Evolutionary conservation across 306 rosid species (phyloP).

Genomic region (Malus sylvestris): DNA sequence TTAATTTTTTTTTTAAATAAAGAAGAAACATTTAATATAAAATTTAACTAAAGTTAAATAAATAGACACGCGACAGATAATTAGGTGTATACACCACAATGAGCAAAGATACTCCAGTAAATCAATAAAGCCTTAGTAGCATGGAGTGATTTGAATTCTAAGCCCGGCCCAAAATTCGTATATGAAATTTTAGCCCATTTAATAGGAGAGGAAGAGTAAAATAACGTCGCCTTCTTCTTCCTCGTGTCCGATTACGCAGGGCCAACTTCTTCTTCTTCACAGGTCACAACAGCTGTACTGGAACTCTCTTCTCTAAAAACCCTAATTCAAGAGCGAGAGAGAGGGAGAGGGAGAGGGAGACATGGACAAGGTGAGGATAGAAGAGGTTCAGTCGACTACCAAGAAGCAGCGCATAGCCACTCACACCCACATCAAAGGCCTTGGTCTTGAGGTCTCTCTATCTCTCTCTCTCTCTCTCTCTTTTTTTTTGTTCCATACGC

Average conservation of each 20-base stretch:
- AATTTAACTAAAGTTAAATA: no score
- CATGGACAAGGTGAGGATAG: slow-evolving; percentile 64
- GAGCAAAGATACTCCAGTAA: no score
- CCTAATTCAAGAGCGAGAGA: neutral
- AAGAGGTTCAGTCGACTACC: slow-evolving; percentile 83
- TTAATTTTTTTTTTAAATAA: no score
- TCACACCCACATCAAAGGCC: slow-evolving; percentile 77
- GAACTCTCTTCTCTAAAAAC: neutral
- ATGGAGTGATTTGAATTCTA: neutral
- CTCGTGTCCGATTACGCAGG: neutral
- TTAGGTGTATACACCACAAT: no score
- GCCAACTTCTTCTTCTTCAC: neutral
- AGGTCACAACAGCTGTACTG: neutral
- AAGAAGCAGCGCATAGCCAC: slow-evolving; percentile 70
- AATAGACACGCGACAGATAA: fast-evolving
- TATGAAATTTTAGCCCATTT: neutral
- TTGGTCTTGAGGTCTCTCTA: slow-evolving; percentile 73
- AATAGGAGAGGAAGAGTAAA: neutral
- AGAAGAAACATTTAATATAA: no score
- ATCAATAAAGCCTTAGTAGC: no score
- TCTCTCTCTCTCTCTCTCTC: neutral
- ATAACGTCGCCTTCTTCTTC: neutral
- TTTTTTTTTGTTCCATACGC: neutral
- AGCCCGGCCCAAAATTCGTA: neutral
- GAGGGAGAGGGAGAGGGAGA: neutral